Base-by-base conservation (phyloP, 1,284 basidiomycete genomes). In the Pseudozyma thailandica region DNA sequence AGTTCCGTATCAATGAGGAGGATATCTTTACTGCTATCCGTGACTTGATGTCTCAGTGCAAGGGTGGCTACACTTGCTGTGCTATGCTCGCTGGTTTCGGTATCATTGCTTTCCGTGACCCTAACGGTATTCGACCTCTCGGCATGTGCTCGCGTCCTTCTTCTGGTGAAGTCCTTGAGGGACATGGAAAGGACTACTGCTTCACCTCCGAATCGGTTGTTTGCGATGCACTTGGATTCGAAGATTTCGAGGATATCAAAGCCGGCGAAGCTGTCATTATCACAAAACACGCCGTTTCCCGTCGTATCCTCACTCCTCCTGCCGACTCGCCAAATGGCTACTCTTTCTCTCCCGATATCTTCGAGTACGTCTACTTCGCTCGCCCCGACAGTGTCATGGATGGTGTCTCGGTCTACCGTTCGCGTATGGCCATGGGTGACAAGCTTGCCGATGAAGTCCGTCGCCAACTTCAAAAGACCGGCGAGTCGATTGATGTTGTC, bases 381-480 rank as follows among this genome's bases (percentile, higher is more conserved):
- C 90, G 96, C 64, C 96, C 95, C 2, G 96, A 98, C 85, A 96
- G 93, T 18, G 96, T 97, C 58, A 87, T 99, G 62, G 95, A 99
- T 82, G 95, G 96, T 37, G 90, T 98, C 84, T 94, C 92, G 78
- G 96, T 99, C 48, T 98, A 99, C 85, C 89, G 95, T 53, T 91
- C 92, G 80, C 90, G 96, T 39, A 98, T 99, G 95, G 93, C 94
- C 6, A 99, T 99, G 96, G 96, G 96, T 60, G 95, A 98, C 83
- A 89, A 90, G 26, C 88, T 99, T 49, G 96, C 95, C 2, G 90
- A 89, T 52, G 92, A 94, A 84, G 93, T 94, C 26, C 86, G 88
- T 82, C 87, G 89, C 35, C 89, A 94, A 46, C 85, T 98, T 49
- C 83, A 86, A 45, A 87, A 89, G 69, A 88, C 89, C 46, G 82